Base-by-base conservation (phyloP, 176 grass and related monocot genomes). In the Rhipidocladum racemiflorum region DNA sequence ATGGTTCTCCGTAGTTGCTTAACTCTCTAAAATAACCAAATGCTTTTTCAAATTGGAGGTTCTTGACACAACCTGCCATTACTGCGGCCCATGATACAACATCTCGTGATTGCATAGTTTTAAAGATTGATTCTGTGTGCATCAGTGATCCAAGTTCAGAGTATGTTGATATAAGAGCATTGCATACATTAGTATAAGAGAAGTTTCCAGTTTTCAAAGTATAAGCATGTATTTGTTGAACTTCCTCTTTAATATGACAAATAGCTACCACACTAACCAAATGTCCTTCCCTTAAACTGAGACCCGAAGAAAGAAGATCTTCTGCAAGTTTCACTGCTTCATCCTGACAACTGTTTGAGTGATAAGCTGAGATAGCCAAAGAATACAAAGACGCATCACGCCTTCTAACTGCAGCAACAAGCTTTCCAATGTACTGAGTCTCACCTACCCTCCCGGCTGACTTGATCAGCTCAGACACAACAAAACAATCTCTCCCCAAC, bases 131-230 rank as follows among this genome's bases (percentile, higher is more conserved):
- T 74, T 88, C 81, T 0, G 86, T 88, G 7, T 78, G 55, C 18
- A 79, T 75, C 84, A 93, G 72, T 9, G 63, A 90, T 71, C 90
- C 92, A 59, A 92, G 68, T 70, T 87, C 88, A 66, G 77, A 83
- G 73, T 95, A 98, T 62, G 85, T 45, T 2, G 95, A 98, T 68
- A 98, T 94, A 81, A 98, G 79, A 83, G 90, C 71, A 84, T 98
- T 98, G 65, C 87, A 57, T 21, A 95, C 90, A 57, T 88, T 86
- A 81, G 80, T 83, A 59, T 87, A 93, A 51, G 55, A 84, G 46
- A 93, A 82, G 21, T 83, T 70, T 85, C 86, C 90, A 24, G 92
- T 75, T 93, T 94, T 98, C 66, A 95, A 30, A 48, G 81, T 65
- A 68, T 82, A 84, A 68, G 78, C 82, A 81, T 98, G 95, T 21